Evolutionary conservation across 257 asterid species (phyloP).

Genomic region (Solanum virginianum): DNA sequence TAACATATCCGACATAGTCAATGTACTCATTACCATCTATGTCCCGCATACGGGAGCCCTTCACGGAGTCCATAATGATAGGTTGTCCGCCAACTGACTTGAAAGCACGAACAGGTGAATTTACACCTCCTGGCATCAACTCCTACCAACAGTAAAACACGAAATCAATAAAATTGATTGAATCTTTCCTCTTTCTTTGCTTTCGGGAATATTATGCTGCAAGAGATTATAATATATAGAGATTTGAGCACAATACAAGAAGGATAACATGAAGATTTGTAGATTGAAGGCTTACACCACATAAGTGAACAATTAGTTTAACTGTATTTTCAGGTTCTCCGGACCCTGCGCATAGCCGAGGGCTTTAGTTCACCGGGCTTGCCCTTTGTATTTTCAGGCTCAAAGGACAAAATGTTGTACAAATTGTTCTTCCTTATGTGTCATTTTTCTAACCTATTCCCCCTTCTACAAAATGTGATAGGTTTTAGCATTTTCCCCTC

Average conservation of each 20-base stretch:
- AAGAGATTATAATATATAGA: background rate
- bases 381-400: too few species aligned
- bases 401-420: background rate
- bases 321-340: background rate
- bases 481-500: background rate
- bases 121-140: slow-evolving; percentile 99
- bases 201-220: background rate
- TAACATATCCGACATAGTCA: slow-evolving; percentile 78
- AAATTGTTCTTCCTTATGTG: background rate
- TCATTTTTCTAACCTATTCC: background rate
- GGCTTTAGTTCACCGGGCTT: too few species aligned
- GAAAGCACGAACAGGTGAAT: slow-evolving; percentile 98
- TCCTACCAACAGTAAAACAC: slow-evolving; percentile 35
- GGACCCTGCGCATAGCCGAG: too few species aligned
- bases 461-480: background rate
- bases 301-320: background rate
- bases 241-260: background rate
- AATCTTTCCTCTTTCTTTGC: background rate
- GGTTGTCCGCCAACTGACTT: slow-evolving; percentile 99
- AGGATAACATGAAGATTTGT: background rate
- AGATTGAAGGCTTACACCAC: background rate
- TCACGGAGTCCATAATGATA: slow-evolving; percentile 70
- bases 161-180: background rate
- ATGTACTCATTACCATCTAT: slow-evolving; percentile 97
- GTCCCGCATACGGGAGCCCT: slow-evolving; percentile 95